A percentile compares a stretch with the other conserved stretches of the same genome.
These are phyloP conservation scores for Middelhovenomyces tepae DNA, from an alignment of 805 yeast species.

Conservation along the genomic window DNA sequence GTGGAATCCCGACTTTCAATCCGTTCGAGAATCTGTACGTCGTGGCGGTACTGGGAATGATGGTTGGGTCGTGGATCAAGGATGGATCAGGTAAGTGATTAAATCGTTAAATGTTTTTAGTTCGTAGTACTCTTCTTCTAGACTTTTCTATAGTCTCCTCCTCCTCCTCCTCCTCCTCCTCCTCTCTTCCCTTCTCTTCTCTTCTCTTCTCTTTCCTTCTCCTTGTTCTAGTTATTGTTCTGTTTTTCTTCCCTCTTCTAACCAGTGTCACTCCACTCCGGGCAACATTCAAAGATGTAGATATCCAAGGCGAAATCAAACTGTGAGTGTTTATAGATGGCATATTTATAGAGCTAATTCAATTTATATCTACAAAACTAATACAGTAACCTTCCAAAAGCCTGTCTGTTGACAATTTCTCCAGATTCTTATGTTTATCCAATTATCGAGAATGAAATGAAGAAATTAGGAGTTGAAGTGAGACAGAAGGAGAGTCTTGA, in stretches of 20 bases:
- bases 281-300: constrained; percentile 60
- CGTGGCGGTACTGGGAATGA: constrained; percentile 46
- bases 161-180: too few relatives aligned
- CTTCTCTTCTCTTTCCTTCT: too few relatives aligned
- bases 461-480: too few relatives aligned
- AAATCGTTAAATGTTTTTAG: too few relatives aligned
- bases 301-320: constrained; percentile 47
- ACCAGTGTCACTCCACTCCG: constrained; percentile 62
- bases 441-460: constrained; percentile 14
- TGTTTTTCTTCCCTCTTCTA: not conserved
- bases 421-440: constrained; percentile 15
- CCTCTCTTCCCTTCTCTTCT: too few relatives aligned
- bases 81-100: constrained; percentile 56
- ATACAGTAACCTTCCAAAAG: not conserved
- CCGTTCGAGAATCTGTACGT: constrained; percentile 48
- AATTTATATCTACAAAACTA: constrained; percentile 1
- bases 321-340: too few relatives aligned
- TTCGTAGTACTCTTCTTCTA: too few relatives aligned
- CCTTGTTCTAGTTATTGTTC: too few relatives aligned
- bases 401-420: constrained; percentile 5
- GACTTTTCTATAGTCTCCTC: too few relatives aligned
- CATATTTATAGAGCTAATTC: constrained; percentile 12
- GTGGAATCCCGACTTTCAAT: constrained; percentile 80
- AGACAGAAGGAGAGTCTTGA: too few relatives aligned
- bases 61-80: constrained; percentile 58